Evolutionary conservation across 768 basidiomycete genomes (phyloP), one percentile per base, ranked within the genome.

Genomic region (Boletus patriciae): DNA sequence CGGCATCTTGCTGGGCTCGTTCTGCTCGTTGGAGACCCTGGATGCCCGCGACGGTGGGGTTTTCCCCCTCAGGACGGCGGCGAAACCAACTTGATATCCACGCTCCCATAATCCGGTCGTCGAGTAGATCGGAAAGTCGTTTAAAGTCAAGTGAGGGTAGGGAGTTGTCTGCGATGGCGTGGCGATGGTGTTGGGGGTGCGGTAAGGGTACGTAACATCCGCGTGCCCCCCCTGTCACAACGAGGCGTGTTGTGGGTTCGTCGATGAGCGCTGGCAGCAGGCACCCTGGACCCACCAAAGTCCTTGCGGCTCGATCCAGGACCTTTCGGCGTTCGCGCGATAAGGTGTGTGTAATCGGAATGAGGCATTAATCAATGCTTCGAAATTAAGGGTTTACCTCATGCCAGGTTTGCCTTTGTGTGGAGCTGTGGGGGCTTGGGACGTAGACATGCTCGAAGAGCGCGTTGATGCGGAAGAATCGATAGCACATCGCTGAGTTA

Each of bases 11-110:
- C 25, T 36, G 50, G 1, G 61, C 66, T 0, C 6, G 21, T 49
- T 68, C 66, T 3, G 65, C 68, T 0, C 6, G 0, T 3, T 54
- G 46, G 13, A 53, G 66, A 5, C 56, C 63, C 21, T 55, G 13
- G 15, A 66, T 68, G 0, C 56, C 54, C 12, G 38, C 42, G 15
- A 62, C 0, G 21, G 60, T 65, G 3, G 62, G 62, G 46, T 62
- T 66, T 19, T 25, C 21, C 0, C 2, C 6, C 6, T 54, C 50
- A 10, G 65, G 65, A 3, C 50, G 33, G 9, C 50, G 3, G 9
- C 62, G 61, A 13, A 62, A 52, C 16, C 41, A 21, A 4, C 13
- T 27, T 2, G 63, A 62, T 9, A 65, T 3, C 8, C 19, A 23
- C 1, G 21, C n/a, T 2, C 63, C 63, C 63, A 66, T 65, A 16